Evolutionary conservation across 805 yeast species (phyloP), one percentile per base, ranked within the genome.

Genomic region (Starmerella roubikii): DNA sequence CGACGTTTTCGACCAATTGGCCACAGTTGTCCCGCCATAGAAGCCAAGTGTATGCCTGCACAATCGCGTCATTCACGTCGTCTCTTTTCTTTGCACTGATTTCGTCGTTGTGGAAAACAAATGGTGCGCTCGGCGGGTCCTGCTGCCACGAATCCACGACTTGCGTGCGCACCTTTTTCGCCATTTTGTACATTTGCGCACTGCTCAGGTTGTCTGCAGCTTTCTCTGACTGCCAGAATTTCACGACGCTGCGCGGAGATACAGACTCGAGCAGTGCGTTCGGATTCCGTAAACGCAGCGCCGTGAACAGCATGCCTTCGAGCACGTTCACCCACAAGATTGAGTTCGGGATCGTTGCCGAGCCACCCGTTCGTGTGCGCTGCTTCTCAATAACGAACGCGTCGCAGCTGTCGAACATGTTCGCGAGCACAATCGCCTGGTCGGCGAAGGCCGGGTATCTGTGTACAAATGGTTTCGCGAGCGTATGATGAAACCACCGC

Each of bases 11-110:
- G 20, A 15, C 8, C 15, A 29, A 17, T 15, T 29, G 31, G 20
- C 20, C 20, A 8, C 38, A 15, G 41, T 62, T 64, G 4, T 47
- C 30, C 27, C 62, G 58, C 70, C 76, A 74, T 11, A 58, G 50
- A 12, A 61, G 37, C 64, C 71, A 69, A 1, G 71, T 64, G 2
- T 75, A 42, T 1, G 72, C 79, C 53, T 78, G 82, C 13, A 77
- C 56, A n/a, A 77, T 57, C 1, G 78, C 65, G 53, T 78, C 86
- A 8, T 75, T 69, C 39, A 77, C 57, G 53, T 78, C 86, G 52
- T 78, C 86, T 9, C 6, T 5, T n/a, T 33, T 33, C 19, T 16
- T 5, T 8, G 11, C 4, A 4, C 15, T 15, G 9, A 9, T 9
- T n/a, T 10, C 26, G 2, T 22, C 23, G n/a, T 38, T 13, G 4